Conservation (phyloP, 2,329 filamentous ascomycete species). For the Scytalidium sp. region DNA sequence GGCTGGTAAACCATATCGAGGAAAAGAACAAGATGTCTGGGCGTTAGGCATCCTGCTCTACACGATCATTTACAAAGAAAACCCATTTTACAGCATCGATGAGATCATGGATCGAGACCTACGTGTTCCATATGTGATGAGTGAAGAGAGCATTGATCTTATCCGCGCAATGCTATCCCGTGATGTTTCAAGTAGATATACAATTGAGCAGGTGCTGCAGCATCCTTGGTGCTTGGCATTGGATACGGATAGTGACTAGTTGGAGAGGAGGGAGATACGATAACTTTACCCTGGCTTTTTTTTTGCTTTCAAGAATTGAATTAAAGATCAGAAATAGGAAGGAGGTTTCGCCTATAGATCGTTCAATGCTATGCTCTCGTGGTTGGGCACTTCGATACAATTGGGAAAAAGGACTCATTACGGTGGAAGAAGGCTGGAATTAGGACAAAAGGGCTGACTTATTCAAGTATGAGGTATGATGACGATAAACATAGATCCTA, state of each 20-base stretch:
- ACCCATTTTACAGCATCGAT: constrained; percentile 97
- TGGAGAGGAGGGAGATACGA: neutral
- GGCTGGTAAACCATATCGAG: constrained; percentile 85
- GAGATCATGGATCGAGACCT: constrained; percentile 98
- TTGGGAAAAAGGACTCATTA: too few relatives aligned
- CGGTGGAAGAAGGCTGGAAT: neutral
- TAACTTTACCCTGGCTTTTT: too few relatives aligned
- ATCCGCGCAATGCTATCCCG: constrained; percentile 90
- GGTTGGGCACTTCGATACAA: too few relatives aligned
- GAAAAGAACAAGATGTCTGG: constrained; percentile 98
- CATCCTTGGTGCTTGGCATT: constrained; percentile 67
- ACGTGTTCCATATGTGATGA: constrained; percentile 82
- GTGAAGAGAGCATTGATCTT: constrained; percentile 89
- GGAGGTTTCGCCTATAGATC: neutral
- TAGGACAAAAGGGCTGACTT: neutral
- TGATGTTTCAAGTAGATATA: constrained; percentile 76
- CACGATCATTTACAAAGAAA: constrained; percentile 99
- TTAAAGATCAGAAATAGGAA: neutral
- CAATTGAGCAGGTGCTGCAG: constrained; percentile 83
- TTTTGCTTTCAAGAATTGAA: too few relatives aligned
- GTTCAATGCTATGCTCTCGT: too few relatives aligned
- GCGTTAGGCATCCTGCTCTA: constrained; percentile 94
- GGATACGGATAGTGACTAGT: constrained; percentile 15
- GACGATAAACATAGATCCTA: neutral
- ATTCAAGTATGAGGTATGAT: neutral